These are phyloP conservation scores for Monilinia vaccinii-corymbosi DNA, from an alignment of 2,329 filamentous ascomycete genomes.

Conservation along the genomic window DNA sequence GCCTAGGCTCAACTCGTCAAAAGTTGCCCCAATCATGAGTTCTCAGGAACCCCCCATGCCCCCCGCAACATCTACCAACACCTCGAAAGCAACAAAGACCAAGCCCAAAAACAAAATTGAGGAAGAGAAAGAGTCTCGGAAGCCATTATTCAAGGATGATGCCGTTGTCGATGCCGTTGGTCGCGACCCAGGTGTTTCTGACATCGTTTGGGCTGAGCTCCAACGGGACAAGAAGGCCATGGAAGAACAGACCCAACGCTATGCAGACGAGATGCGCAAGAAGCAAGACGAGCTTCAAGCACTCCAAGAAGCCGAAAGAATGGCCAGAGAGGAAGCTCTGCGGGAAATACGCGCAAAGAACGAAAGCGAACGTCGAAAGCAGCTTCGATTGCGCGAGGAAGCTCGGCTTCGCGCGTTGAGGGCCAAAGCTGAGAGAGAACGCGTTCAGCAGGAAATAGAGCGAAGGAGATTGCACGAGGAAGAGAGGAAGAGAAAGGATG, in stretches of 20 bases:
- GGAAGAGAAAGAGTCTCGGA: background rate
- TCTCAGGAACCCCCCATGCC: background rate
- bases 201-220: slow-evolving; percentile 53
- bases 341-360: background rate
- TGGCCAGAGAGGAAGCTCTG: slow-evolving; percentile 14
- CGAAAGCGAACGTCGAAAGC: slow-evolving; percentile 7
- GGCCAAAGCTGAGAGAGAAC: slow-evolving; percentile 24
- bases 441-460: slow-evolving; percentile 30
- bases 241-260: slow-evolving; percentile 12
- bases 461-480: slow-evolving; percentile 33
- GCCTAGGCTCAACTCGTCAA: background rate
- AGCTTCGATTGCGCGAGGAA: slow-evolving; percentile 19
- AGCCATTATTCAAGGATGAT: background rate
- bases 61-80: background rate
- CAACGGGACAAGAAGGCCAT: slow-evolving; percentile 37
- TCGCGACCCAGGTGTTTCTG: slow-evolving; percentile 49
- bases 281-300: slow-evolving; percentile 5
- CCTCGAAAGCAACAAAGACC: background rate
- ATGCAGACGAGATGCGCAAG: background rate
- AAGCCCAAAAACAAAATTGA: background rate
- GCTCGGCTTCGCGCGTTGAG: slow-evolving; percentile 26
- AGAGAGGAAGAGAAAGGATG: slow-evolving; percentile 33
- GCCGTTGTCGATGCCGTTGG: background rate
- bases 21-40: slow-evolving; percentile 8
- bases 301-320: slow-evolving; percentile 11